Conservation (phyloP, 2,329 filamentous ascomycete genomes). For the Nannizziopsis arthrosporioides region DNA sequence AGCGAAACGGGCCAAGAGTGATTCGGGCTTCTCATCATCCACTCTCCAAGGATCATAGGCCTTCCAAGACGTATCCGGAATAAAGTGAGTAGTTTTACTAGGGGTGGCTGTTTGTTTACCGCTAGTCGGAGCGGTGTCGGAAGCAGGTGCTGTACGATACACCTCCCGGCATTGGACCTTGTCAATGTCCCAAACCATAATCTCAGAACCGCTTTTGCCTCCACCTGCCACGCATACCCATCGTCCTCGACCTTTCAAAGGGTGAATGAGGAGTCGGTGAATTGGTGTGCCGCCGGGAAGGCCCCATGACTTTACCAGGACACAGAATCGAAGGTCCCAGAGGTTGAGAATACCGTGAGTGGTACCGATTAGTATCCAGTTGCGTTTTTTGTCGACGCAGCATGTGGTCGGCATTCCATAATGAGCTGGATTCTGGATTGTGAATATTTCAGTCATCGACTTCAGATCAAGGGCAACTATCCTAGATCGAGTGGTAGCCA, state of each 20-base stretch:
- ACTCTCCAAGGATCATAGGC: slow-evolving; percentile 76
- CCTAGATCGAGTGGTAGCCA: slow-evolving; percentile 77
- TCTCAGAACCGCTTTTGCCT: slow-evolving; percentile 65
- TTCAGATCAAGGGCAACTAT: slow-evolving; percentile 76
- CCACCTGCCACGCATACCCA: slow-evolving; percentile 85
- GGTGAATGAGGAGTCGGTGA: slow-evolving; percentile 67
- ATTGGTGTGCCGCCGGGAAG: slow-evolving; percentile 70
- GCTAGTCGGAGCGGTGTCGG: slow-evolving; percentile 7
- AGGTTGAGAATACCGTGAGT: slow-evolving; percentile 85
- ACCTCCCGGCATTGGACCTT: slow-evolving; percentile 80
- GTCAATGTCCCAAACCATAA: slow-evolving; percentile 92
- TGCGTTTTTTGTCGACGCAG: slow-evolving; percentile 69
- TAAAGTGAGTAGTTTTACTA: slow-evolving; percentile 13
- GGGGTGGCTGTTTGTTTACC: slow-evolving; percentile 27
- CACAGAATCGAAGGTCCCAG: slow-evolving; percentile 92
- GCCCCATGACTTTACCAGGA: slow-evolving; percentile 79
- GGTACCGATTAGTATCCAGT: slow-evolving; percentile 86
- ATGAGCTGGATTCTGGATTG: slow-evolving; percentile 74
- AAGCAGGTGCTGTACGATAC: slow-evolving; percentile 50
- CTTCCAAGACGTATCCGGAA: slow-evolving; percentile 31
- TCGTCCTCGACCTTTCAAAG: slow-evolving; percentile 62
- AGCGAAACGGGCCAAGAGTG: slow-evolving; percentile 76
- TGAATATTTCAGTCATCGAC: slow-evolving; percentile 71
- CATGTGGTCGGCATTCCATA: slow-evolving; percentile 89
- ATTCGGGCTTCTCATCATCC: slow-evolving; percentile 77